A percentile compares a stretch with the other conserved stretches of the same genome.
Conservation (phyloP, 2,329 filamentous ascomycete species). For the Neofusicoccum ribis region DNA sequence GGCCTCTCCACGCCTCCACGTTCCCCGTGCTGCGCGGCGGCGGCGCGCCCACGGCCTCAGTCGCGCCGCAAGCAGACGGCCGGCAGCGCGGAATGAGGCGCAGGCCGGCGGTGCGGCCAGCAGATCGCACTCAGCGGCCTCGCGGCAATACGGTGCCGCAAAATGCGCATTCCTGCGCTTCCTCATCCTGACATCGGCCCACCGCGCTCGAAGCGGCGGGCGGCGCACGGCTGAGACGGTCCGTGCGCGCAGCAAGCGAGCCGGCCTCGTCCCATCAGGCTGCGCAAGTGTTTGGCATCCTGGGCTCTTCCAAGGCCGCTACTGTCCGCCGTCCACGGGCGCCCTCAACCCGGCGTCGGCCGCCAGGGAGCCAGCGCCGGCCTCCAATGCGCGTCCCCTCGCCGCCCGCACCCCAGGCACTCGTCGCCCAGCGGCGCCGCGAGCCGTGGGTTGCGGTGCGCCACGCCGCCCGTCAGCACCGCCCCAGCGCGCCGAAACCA, state of each 20-base stretch:
- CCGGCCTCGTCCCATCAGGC: slow-evolving; percentile 12
- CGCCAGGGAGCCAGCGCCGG: slow-evolving; percentile 10
- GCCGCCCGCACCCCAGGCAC: neutral
- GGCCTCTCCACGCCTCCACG: neutral
- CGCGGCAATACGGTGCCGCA: slow-evolving; percentile 7
- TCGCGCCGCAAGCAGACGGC: neutral
- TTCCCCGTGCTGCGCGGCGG: too few relatives aligned
- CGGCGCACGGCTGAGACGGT: slow-evolving; percentile 13
- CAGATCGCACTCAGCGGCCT: slow-evolving; percentile 1
- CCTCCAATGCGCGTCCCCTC: neutral
- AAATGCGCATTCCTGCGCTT: slow-evolving; percentile 14
- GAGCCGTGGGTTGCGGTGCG: slow-evolving; percentile 11
- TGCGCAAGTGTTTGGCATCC: slow-evolving; percentile 8
- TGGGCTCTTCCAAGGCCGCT: slow-evolving; percentile 12
- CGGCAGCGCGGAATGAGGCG: slow-evolving; percentile 15
- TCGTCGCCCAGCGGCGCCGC: neutral
- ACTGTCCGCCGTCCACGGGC: slow-evolving; percentile 1
- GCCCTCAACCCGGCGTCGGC: slow-evolving; percentile 10
- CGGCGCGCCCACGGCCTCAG: too few relatives aligned
- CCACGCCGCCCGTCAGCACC: slow-evolving; percentile 14
- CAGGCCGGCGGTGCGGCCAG: neutral
- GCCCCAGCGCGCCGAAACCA: slow-evolving; percentile 4
- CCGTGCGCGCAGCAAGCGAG: slow-evolving; percentile 12
- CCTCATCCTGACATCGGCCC: slow-evolving; percentile 15
- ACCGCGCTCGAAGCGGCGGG: slow-evolving; percentile 13